These are phyloP conservation scores for Flaveria linearis DNA, from an alignment of 129 eudicot genomes.

Conservation along the genomic window DNA sequence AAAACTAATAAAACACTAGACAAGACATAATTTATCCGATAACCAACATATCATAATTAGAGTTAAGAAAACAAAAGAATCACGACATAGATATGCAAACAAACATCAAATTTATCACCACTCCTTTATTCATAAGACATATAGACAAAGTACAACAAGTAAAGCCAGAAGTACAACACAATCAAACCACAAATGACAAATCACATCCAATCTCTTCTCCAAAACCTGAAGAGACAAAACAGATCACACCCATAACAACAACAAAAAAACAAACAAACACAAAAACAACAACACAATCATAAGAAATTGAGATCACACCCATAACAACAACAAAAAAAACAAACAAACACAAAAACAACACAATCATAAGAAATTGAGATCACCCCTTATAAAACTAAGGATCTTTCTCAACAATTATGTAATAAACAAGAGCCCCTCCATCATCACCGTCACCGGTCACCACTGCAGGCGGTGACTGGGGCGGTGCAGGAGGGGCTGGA, in stretches of 20 bases:
- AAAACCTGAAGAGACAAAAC: conserved; percentile 37
- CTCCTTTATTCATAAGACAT: conserved; percentile 1
- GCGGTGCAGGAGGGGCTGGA: conserved; percentile 17
- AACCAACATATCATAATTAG: background rate
- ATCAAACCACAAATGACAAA: background rate
- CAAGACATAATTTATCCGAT: too few relatives aligned
- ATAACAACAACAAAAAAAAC: background rate
- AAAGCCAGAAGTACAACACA: background rate
- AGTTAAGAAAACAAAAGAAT: background rate
- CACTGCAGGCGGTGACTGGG: conserved; percentile 2
- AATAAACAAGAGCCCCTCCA: conserved; percentile 1
- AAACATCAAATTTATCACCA: background rate
- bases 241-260: conserved; percentile 1
- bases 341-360: background rate
- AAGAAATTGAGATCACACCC: conserved; percentile 11
- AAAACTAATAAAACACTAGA: too few relatives aligned
- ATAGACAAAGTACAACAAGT: background rate
- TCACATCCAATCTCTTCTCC: conserved; percentile 32
- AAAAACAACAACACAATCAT: conserved; percentile 4
- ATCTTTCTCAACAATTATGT: conserved; percentile 19
- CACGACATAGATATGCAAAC: background rate
- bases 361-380: conserved; percentile 21
- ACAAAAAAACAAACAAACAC: background rate
- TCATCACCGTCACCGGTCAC: background rate
- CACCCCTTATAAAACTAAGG: conserved; percentile 32